phyloP scores from a whole-genome alignment of 73 alveolate genomes.

The Breviolum minutum region DNA sequence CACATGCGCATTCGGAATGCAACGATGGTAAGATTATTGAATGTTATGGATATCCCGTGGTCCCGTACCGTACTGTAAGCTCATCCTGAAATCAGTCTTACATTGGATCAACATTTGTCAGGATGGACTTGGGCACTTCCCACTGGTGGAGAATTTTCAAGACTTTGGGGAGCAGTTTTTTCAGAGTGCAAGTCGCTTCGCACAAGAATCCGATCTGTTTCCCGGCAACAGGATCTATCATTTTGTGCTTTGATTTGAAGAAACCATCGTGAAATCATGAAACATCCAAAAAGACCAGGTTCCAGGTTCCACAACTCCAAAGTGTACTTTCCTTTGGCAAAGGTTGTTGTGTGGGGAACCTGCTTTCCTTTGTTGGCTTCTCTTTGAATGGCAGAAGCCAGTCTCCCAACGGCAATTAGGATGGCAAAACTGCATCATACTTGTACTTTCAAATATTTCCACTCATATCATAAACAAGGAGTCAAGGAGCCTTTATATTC shows the following conservation, averaged over 20 bases:
- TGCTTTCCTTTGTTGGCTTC: constrained; percentile 26
- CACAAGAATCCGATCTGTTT: neutral
- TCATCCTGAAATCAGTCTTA: neutral
- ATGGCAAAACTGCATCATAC: neutral
- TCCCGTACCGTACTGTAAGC: neutral
- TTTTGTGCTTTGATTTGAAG: no score
- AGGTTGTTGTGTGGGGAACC: constrained; percentile 51
- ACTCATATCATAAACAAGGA: no score
- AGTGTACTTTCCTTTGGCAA: neutral
- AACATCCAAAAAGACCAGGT: neutral
- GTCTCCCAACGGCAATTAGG: neutral
- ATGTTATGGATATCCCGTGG: neutral
- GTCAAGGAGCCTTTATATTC: no score
- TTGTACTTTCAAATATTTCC: no score
- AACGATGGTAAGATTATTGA: neutral
- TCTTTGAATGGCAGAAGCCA: neutral
- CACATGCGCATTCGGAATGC: neutral
- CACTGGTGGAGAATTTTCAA: constrained; percentile 1
- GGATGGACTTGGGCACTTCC: constrained; percentile 30
- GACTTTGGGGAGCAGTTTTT: neutral
- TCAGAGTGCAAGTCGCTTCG: neutral
- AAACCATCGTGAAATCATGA: neutral
- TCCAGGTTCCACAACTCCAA: neutral
- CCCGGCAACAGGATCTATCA: neutral
- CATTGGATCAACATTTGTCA: neutral